These are phyloP conservation scores for Colletotrichum spaethianum DNA, from an alignment of 2,329 filamentous ascomycete species.

Conservation along the genomic window DNA sequence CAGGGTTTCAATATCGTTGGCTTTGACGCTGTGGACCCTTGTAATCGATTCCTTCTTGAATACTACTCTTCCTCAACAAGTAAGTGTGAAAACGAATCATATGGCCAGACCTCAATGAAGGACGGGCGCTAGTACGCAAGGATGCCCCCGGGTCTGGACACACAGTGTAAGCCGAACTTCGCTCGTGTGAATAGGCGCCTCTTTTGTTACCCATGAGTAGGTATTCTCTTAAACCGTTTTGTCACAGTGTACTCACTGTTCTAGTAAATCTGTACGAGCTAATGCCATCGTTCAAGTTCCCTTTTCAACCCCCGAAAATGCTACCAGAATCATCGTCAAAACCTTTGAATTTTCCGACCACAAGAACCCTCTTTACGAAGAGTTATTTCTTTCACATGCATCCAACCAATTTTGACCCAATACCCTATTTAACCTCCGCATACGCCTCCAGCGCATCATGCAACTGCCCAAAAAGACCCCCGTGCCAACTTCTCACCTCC, in stretches of 20 bases:
- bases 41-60: too few relatives aligned
- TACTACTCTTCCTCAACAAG: too few relatives aligned
- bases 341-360: background rate
- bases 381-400: too few relatives aligned
- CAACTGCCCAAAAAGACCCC: constrained; percentile 64
- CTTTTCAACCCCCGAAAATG: background rate
- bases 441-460: constrained; percentile 61
- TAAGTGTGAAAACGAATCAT: too few relatives aligned
- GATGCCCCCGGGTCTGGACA: too few relatives aligned
- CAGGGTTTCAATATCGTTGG: too few relatives aligned
- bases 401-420: background rate
- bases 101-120: too few relatives aligned
- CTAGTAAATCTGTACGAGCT: background rate
- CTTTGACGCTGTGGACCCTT: too few relatives aligned
- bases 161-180: too few relatives aligned
- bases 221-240: background rate
- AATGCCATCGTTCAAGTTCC: background rate
- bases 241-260: background rate
- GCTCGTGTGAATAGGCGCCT: too few relatives aligned
- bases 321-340: background rate
- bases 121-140: too few relatives aligned
- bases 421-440: constrained; percentile 49
- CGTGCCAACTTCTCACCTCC: constrained; percentile 62
- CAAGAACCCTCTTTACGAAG: background rate
- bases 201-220: background rate